Evolutionary conservation across 192 early-diverging fungal genomes (phyloP), one percentile per base, ranked within the genome.

Genomic region (Coemansia sp.): DNA sequence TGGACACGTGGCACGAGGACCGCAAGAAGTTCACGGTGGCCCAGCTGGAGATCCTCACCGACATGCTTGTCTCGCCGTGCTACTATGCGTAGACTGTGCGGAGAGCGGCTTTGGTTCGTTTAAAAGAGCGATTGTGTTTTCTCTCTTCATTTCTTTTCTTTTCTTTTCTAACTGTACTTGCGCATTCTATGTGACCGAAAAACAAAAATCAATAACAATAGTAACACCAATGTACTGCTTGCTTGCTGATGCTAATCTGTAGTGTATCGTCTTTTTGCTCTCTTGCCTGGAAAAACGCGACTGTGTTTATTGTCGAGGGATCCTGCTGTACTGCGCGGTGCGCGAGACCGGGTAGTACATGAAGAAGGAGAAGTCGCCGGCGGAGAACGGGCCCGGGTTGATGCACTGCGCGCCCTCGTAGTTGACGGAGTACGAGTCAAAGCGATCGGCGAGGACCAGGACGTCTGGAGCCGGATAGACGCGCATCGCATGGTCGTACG

Each of bases 1-100:
- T 93, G 63, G 96, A 98, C 67, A 92, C 90, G 9, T 98, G 96
- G 96, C 93, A 94, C 61, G 89, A 95, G 62, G 94, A 98, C 65
- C 86, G 87, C 72, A 80, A 80, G 64, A 74, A 78, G 65, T 97
- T 98, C 72, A 87, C 80, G 2, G 85, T 85, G 32, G 87, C 91
- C 26, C 92, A 98, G 74, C 67, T 92, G 41, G 90, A 89, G 40
- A 69, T 93, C 16, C 72, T 98, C 55, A 88, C 89, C 9, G 95
- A 98, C 79, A 89, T 98, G 87, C 81, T 98, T 61, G 91, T 94
- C 58, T 92, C 91, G 13, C 91, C 91, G 2, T 91, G 89, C 48
- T 94, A 94, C 74, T 94, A 94, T 70, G 92, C 90, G 2, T 93
- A 85, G 32, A 32, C 32, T 32, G 32, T 32, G 32, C 32, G n/a